These are phyloP conservation scores for Cytospora mali DNA, from an alignment of 2,329 filamentous ascomycete genomes.

Conservation along the genomic window DNA sequence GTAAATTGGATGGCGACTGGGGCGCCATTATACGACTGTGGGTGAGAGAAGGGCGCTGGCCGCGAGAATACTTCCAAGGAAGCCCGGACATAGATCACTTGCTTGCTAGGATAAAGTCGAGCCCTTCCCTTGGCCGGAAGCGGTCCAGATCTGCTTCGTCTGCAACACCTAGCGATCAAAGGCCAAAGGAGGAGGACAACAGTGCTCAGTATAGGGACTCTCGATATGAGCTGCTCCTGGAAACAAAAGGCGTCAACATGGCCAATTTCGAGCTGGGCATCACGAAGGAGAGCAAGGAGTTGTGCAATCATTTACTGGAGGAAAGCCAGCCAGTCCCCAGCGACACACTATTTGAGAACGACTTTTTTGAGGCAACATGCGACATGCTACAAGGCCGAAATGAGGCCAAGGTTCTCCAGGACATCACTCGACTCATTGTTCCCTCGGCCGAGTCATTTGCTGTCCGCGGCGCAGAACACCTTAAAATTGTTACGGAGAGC, in stretches of 20 bases:
- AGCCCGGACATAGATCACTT: slow-evolving; percentile 15
- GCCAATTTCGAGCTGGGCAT: slow-evolving; percentile 37
- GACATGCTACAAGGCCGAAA: slow-evolving; percentile 36
- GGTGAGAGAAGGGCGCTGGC: slow-evolving; percentile 29
- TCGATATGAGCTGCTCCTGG: slow-evolving; percentile 42
- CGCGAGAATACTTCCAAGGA: slow-evolving; percentile 13
- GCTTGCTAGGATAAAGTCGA: slow-evolving; percentile 23
- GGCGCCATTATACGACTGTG: too few relatives aligned
- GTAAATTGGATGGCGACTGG: too few relatives aligned
- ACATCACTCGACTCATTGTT: slow-evolving; percentile 38
- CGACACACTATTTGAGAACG: slow-evolving; percentile 40
- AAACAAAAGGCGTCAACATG: slow-evolving; percentile 46
- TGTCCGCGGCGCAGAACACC: slow-evolving; percentile 34
- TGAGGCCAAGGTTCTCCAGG: slow-evolving; percentile 39
- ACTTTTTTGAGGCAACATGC: slow-evolving; percentile 39
- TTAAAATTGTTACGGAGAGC: slow-evolving; percentile 42
- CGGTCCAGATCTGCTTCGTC: slow-evolving; percentile 29
- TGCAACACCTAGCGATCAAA: slow-evolving; percentile 43
- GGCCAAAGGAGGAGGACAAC: slow-evolving; percentile 43
- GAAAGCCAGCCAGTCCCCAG: slow-evolving; percentile 34
- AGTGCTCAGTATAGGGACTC: slow-evolving; percentile 41
- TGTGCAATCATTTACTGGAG: slow-evolving; percentile 33
- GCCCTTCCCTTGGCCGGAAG: slow-evolving; percentile 21
- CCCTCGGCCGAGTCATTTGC: slow-evolving; percentile 40
- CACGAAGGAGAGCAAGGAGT: slow-evolving; percentile 36